phyloP scores from a whole-genome alignment of 495 filamentous ascomycete genomes.

The Podospora didyma region DNA sequence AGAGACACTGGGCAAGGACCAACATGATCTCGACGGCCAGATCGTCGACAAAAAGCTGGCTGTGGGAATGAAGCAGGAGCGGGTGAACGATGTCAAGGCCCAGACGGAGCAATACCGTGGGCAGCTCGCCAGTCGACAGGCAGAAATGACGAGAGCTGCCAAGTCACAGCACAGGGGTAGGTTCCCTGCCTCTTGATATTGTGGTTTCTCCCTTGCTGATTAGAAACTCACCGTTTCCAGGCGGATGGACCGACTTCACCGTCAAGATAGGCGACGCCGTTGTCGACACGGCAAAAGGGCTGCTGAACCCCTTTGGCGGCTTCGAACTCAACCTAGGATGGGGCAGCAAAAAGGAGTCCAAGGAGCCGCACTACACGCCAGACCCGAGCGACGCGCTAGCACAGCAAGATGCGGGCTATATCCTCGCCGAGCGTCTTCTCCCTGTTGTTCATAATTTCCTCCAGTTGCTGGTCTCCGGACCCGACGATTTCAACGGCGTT shows the following conservation, averaged over 20 bases:
- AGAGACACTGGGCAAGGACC: neutral
- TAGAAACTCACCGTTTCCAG: neutral
- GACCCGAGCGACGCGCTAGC: neutral
- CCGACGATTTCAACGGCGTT: neutral
- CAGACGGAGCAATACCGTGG: neutral
- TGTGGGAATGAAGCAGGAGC: neutral
- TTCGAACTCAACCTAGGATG: neutral
- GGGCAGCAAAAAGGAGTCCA: neutral
- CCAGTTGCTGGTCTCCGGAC: neutral
- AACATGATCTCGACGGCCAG: neutral
- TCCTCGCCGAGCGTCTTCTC: neutral
- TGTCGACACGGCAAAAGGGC: neutral
- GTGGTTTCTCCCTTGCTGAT: neutral
- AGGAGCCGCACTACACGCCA: neutral
- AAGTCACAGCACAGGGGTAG: neutral
- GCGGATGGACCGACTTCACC: neutral
- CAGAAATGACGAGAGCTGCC: neutral
- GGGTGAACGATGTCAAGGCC: neutral
- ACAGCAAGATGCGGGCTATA: neutral
- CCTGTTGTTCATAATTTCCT: neutral
- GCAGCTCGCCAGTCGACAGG: neutral
- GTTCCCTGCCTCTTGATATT: neutral
- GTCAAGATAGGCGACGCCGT: neutral
- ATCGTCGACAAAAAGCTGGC: neutral
- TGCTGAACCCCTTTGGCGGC: neutral